Evolutionary conservation across 257 asterid genomes (phyloP).

Genomic region (Linderniella brevidens): DNA sequence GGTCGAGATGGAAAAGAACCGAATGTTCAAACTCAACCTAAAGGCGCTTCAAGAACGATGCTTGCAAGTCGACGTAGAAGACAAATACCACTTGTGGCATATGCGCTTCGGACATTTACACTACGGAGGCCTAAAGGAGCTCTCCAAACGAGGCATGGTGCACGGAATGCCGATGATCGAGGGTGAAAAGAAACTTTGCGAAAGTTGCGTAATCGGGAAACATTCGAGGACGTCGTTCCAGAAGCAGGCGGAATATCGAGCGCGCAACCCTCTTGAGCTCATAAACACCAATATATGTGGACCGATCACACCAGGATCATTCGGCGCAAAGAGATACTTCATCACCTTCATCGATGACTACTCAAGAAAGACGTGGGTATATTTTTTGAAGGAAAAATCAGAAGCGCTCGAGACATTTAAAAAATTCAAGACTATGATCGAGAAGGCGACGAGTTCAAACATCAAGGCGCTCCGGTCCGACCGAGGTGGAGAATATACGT

Average conservation of each 20-base stretch:
- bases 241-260: background rate
- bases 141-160: too few relatives aligned
- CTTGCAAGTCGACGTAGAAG: background rate
- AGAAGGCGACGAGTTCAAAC: too few relatives aligned
- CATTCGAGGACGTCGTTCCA: background rate
- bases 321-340: background rate
- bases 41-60: background rate
- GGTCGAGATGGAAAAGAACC: background rate
- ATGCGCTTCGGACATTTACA: background rate
- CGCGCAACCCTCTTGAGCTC: background rate
- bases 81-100: background rate
- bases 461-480: too few relatives aligned
- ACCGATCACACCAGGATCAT: background rate
- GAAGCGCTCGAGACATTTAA: too few relatives aligned
- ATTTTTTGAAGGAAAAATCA: background rate
- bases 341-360: constrained; percentile 4
- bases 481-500: too few relatives aligned
- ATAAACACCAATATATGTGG: background rate
- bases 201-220: too few relatives aligned
- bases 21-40: background rate
- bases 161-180: too few relatives aligned
- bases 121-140: background rate
- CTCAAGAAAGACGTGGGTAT: constrained; percentile 1
- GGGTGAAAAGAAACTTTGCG: too few relatives aligned
- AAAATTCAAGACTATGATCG: too few relatives aligned